phyloP scores from a whole-genome alignment of 2,329 filamentous ascomycete genomes.

The Penicillium polonicum region DNA sequence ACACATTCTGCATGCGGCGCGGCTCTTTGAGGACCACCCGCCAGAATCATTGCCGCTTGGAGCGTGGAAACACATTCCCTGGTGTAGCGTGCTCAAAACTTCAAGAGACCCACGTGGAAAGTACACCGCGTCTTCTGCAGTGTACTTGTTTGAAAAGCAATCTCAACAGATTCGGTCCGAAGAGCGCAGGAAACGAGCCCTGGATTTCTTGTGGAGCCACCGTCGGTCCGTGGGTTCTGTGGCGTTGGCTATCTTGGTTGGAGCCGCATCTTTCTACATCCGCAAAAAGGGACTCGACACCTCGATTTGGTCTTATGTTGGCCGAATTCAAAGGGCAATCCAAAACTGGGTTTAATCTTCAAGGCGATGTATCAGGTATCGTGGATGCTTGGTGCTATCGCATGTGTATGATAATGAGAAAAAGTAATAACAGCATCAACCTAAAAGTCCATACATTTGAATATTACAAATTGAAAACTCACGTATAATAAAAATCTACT shows the following conservation, averaged over 20 bases:
- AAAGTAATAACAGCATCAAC: not conserved
- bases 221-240: conserved; percentile 62
- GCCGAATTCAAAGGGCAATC: conserved; percentile 28
- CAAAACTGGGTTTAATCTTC: conserved; percentile 15
- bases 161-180: conserved; percentile 67
- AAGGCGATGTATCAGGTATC: not conserved
- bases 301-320: conserved; percentile 35
- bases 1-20: conserved; percentile 65
- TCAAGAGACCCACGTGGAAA: conserved; percentile 56
- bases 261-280: conserved; percentile 66
- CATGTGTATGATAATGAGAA: conserved; percentile 10
- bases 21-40: conserved; percentile 65
- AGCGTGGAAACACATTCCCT: conserved; percentile 71
- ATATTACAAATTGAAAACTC: not conserved
- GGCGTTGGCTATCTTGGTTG: conserved; percentile 66
- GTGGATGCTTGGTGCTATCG: not conserved
- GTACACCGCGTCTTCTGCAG: conserved; percentile 66
- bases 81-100: conserved; percentile 81
- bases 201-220: conserved; percentile 61
- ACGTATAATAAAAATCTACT: not conserved
- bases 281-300: conserved; percentile 47
- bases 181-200: conserved; percentile 56
- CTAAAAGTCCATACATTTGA: not conserved
- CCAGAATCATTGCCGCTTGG: conserved; percentile 65
- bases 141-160: conserved; percentile 68